Evolutionary conservation across 306 rosid genomes (phyloP).

Genomic region (Trifolium subterraneum): DNA sequence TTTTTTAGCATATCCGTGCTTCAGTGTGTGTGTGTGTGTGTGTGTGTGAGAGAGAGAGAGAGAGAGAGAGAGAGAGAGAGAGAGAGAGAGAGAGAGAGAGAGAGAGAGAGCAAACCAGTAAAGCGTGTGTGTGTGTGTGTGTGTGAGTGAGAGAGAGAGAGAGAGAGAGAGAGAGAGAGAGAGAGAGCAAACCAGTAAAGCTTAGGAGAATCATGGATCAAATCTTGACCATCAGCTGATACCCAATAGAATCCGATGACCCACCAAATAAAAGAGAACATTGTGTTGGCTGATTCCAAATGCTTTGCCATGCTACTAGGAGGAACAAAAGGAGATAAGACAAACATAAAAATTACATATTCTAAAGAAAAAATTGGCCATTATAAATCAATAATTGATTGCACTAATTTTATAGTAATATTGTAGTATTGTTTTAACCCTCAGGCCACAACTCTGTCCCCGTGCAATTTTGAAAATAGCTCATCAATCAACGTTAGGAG

Average conservation of each 20-base stretch:
- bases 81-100: not conserved
- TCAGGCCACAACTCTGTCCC: not conserved
- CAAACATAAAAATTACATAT: slow-evolving; percentile 17
- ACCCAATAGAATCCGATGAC: slow-evolving; percentile 97
- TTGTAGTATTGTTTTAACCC: slow-evolving; percentile 2
- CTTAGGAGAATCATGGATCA: slow-evolving; percentile 72
- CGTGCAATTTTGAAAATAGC: not conserved
- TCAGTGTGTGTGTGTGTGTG: not conserved
- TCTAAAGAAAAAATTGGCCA: not conserved
- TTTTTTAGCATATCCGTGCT: too few relatives aligned
- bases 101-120: too few relatives aligned
- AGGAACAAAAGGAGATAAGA: not conserved
- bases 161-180: slow-evolving; percentile 12
- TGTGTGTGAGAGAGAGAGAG: not conserved
- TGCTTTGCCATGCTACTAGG: slow-evolving; percentile 75
- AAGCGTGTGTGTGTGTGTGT: too few relatives aligned
- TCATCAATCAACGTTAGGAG: slow-evolving; percentile 11
- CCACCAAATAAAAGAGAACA: slow-evolving; percentile 99
- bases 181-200: slow-evolving; percentile 81
- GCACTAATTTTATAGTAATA: slow-evolving; percentile 2
- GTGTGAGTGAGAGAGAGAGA: too few relatives aligned
- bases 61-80: not conserved
- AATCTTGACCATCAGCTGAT: slow-evolving; percentile 73
- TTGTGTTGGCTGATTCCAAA: slow-evolving; percentile 93
- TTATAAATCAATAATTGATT: slow-evolving; percentile 11